Percentiles rank a stretch among this genome's conserved stretches.
phyloP scores from a whole-genome alignment of 1,284 basidiomycete species.

The Pulveroboletus sp. region DNA sequence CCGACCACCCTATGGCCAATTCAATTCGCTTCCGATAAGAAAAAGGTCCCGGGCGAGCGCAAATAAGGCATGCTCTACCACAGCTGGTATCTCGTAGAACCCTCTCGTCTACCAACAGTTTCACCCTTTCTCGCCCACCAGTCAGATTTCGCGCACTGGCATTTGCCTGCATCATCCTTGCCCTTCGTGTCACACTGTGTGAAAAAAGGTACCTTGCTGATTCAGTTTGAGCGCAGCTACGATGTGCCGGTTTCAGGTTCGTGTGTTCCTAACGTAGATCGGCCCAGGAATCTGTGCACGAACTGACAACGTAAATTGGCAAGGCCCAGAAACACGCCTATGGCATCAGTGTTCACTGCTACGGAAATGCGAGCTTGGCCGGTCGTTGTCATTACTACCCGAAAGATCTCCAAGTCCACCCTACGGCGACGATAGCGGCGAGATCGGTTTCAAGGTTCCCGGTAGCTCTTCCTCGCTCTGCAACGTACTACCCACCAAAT shows the following conservation, averaged over 20 bases:
- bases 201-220: constrained; percentile 14
- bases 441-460: constrained; percentile 9
- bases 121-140: background rate
- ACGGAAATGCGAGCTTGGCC: constrained; percentile 19
- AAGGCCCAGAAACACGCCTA: background rate
- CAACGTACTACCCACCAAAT: background rate
- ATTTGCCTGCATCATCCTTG: constrained; percentile 2
- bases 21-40: no score
- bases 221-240: background rate
- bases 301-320: constrained; percentile 10
- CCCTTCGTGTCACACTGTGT: constrained; percentile 2
- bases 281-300: constrained; percentile 14
- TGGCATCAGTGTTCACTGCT: constrained; percentile 1
- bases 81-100: background rate
- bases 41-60: no score
- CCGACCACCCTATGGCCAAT: background rate
- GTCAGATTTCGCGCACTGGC: background rate
- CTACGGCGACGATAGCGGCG: constrained; percentile 2
- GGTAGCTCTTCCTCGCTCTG: constrained; percentile 5
- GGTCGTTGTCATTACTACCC: constrained; percentile 12
- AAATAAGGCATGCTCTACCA: no score
- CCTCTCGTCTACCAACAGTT: background rate
- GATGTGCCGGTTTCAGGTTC: no score
- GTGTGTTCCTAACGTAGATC: constrained; percentile 21
- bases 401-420: background rate